Base-by-base conservation (phyloP, 345 rosid genomes). In the Brassica cretica region DNA sequence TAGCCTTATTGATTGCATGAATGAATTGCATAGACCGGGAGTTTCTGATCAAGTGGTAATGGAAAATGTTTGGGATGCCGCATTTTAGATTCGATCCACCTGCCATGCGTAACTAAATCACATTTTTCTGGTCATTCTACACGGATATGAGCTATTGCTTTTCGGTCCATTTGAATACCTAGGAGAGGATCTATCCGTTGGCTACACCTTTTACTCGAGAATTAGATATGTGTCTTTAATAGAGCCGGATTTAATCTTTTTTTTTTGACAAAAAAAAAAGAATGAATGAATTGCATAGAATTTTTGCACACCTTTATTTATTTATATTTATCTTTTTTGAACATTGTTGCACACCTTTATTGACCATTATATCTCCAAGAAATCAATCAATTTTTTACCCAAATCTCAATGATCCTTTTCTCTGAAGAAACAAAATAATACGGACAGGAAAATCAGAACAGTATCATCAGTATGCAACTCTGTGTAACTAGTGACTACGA, bases 391-490 rank as follows among this genome's bases (percentile, higher is more conserved):
- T 5, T 0, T 51, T 51, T 15, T 51, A 51, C 56, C 56, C 3
- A 33, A 51, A 73, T 64, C 33, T 39, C 32, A 41, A 60, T 18
- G 61, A 60, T 68, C 49, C 56, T 19, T 60, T 24, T 6, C 56
- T 25, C 35, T 14, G 3, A 19, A 60, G 64, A 69, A 61, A 68
- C 68, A 76, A 62, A 62, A 51, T 32, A 24, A 68, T 59, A 44
- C 51, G 29, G 68, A 69, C 68, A 68, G 12, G 37, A 68, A 30
- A 41, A 67, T 76, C 74, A 60, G 35, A 76, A 49, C 16, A 60
- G 58, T 18, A 12, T 67, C 32, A 66, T 18, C 71, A 30, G 56
- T 66, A 24, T 24, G 64, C 65, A 53, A 21, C 3, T 65, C 64
- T 56, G 29, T 37, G 72, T 37, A 66, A 55, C 78, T 56, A 37